Percentiles rank a stretch among this genome's conserved stretches.
These are phyloP conservation scores for Mycena galericulata DNA, from an alignment of 768 basidiomycete genomes.

Conservation along the genomic window DNA sequence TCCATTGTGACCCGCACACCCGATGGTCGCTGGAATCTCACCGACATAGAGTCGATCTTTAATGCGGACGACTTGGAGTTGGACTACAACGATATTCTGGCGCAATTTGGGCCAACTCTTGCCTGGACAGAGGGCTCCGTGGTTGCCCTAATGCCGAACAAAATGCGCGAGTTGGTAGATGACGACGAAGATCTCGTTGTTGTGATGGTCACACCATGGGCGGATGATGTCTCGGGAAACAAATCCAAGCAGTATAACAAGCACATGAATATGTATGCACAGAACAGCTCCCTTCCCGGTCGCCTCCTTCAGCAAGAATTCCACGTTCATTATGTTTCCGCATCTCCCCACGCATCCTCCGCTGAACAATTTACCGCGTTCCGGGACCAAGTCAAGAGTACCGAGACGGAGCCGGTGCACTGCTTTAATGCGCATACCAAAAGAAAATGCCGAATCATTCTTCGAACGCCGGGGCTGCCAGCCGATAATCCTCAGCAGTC, in stretches of 20 bases:
- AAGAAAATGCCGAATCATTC: not conserved
- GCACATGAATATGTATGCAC: too few relatives aligned
- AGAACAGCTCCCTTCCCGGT: too few relatives aligned
- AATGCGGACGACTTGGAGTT: conserved; percentile 4
- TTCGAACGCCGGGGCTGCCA: conserved; percentile 29
- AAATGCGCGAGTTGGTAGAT: not conserved
- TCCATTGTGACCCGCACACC: not conserved
- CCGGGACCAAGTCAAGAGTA: conserved; percentile 1
- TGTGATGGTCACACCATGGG: not conserved
- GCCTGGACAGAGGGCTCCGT: not conserved
- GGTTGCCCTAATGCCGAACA: conserved; percentile 4
- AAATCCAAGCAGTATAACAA: too few relatives aligned
- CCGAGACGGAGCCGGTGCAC: not conserved
- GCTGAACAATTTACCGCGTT: not conserved
- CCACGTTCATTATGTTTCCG: not conserved
- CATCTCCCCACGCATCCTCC: not conserved
- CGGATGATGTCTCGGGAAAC: too few relatives aligned
- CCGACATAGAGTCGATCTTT: not conserved
- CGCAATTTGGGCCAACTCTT: not conserved
- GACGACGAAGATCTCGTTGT: conserved; percentile 7
- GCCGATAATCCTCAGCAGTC: conserved; percentile 52
- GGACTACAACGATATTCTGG: not conserved
- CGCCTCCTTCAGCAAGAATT: too few relatives aligned
- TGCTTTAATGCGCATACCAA: not conserved
- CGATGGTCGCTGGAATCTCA: not conserved